Base-by-base conservation (phyloP, 2,329 filamentous ascomycete genomes). In the Metarhizium robertsii region DNA sequence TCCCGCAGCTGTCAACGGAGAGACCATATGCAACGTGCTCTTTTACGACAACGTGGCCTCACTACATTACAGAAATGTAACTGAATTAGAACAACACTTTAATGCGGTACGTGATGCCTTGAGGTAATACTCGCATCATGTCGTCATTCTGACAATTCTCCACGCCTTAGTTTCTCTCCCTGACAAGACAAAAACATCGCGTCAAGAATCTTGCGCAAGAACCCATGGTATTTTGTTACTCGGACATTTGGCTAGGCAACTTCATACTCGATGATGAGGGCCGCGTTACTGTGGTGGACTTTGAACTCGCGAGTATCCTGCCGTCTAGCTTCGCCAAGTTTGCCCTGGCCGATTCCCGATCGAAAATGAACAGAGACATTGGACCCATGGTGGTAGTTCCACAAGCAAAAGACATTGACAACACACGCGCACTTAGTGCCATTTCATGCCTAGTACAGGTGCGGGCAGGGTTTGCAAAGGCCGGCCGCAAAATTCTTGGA, bases 211-310 rank as follows among this genome's bases (percentile, higher is more conserved):
- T 62, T 5, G 52, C 56, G 5, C 53, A 14, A 10, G 59, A 62
- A 36, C 60, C 60, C 0, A 58, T 61, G 60, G 55, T 62, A 30
- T 62, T 61, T 55, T 61, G 61, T 45, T 54, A 60, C 32, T 55
- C 59, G 2, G 60, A 61, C 45, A 2, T 59, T 36, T 57, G 48
- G 43, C 53, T 51, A 14, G 59, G 29, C 11, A 62, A 62, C 51
- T 62, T 60, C 38, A 59, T 61, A 3, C 59, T 62, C 11, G 57
- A 60, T 46, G 40, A 59, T 4, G 34, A 58, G 14, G 49, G 50
- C 38, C 29, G 30, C 11, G 47, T 61, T 11, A 45, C n/a, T 14
- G 57, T 59, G 11, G 50, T 61, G 36, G 61, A 62, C 18, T 59
- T 61, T 18, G 46, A 42, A n/a, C 50, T 50, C 7, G 20, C 52